Base-by-base conservation (phyloP, 805 yeast genomes). In the Lachancea nothofagi region DNA sequence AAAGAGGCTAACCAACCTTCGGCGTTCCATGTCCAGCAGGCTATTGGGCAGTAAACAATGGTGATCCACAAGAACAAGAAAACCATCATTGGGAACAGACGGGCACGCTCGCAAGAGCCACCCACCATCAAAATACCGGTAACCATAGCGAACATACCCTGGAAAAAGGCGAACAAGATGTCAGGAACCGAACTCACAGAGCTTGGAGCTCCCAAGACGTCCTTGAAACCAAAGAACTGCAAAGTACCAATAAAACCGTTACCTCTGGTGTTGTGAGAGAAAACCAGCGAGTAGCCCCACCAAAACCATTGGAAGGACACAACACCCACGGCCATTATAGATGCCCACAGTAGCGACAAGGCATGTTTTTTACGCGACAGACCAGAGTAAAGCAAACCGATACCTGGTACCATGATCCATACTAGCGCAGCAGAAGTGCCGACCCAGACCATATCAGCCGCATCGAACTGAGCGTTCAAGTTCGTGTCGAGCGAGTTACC, bases 11-110 rank as follows among this genome's bases (percentile, higher is more conserved):
- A 72, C 98, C 97, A 93, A 38, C 98, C 98, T 42, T 75, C 75
- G 19, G 81, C 75, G 64, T 90, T 90, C 98, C 98, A 93, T 19
- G 95, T 84, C 97, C 97, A 90, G 68, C 82, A 83, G 13, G 97
- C 98, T 63, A 83, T 74, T 41, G 97, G 97, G 64, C 94, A 83
- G 74, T 93, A 93, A 32, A 93, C 98, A 33, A 93, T 76, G 7
- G 97, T 88, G 70, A 85, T 77, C 96, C 97, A 93, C 50, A 85
- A 66, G 65, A 93, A 93, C 49, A 90, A 70, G 70, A 88, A 90
- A 23, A 93, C 77, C 90, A 93, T 84, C 90, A 89, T 84, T 45
- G 98, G 97, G 29, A 90, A 90, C 48, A 93, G 75, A 57, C 97
- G 75, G 13, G 96, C 97, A 64, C 98, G 80, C 68, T 93, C 98